Conservation (phyloP, 257 asterid genomes). For the Cynanchum wilfordii region DNA sequence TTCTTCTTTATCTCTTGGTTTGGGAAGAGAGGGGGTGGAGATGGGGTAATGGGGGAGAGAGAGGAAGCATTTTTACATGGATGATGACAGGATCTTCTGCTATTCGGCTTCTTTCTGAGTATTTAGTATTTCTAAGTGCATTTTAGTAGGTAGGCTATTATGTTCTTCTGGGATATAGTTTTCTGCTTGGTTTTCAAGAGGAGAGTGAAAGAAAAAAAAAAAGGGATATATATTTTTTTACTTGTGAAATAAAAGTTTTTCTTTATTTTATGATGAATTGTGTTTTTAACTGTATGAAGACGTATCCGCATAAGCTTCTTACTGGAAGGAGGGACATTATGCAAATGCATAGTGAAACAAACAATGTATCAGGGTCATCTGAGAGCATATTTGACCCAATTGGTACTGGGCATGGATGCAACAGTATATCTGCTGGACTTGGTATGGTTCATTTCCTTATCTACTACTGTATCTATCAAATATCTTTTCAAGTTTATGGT, state of each 20-base stretch:
- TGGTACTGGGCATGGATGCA: conserved; percentile 88
- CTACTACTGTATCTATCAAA: conserved; percentile 2
- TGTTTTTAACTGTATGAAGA: conserved; percentile 39
- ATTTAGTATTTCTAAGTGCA: background rate
- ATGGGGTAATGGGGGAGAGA: background rate
- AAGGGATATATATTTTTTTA: background rate
- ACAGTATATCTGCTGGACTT: conserved; percentile 87
- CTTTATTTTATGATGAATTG: background rate
- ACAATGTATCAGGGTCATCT: conserved; percentile 29
- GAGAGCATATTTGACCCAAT: conserved; percentile 55
- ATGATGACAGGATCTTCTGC: background rate
- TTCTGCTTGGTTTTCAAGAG: background rate
- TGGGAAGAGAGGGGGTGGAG: background rate
- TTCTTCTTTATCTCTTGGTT: background rate
- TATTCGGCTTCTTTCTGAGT: background rate
- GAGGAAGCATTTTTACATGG: background rate
- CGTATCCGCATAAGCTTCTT: conserved; percentile 83
- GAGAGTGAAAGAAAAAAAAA: background rate
- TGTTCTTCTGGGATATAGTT: background rate
- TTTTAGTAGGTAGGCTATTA: background rate
- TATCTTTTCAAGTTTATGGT: background rate
- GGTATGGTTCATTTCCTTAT: conserved; percentile 39
- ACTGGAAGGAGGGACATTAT: conserved; percentile 67
- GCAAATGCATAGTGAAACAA: conserved; percentile 27
- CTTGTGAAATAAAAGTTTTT: background rate